Conservation (phyloP, 352 stramenopile genomes). For the Thraustotheca clavata region DNA sequence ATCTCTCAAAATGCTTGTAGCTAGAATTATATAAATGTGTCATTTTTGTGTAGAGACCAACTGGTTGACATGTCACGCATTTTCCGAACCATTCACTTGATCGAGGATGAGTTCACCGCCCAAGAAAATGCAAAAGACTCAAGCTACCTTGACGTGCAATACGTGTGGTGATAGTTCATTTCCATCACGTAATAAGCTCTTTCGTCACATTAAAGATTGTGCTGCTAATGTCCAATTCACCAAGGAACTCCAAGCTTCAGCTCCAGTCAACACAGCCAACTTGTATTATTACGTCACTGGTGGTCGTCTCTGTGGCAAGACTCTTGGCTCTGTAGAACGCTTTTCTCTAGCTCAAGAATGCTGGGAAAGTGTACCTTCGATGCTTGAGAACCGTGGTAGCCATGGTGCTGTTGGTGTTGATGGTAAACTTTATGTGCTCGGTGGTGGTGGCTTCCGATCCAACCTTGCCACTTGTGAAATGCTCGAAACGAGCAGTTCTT, state of each 20-base stretch:
- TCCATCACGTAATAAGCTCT: conserved; percentile 17
- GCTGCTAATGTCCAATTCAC: background rate
- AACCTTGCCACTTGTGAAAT: conserved; percentile 20
- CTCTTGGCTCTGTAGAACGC: conserved; percentile 20
- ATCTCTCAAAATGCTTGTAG: too few species aligned
- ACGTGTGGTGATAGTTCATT: conserved; percentile 17
- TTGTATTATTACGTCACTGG: conserved; percentile 24
- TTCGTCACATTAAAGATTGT: conserved; percentile 20
- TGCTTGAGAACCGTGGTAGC: conserved; percentile 23
- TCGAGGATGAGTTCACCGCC: background rate
- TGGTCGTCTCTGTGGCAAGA: conserved; percentile 21
- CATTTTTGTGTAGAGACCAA: too few species aligned
- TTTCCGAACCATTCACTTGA: too few species aligned
- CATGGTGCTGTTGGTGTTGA: conserved; percentile 19
- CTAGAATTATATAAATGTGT: too few species aligned
- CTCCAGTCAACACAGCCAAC: background rate
- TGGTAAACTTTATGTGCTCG: conserved; percentile 15
- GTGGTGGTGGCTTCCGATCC: conserved; percentile 23
- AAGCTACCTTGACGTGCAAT: background rate
- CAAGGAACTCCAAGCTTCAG: background rate
- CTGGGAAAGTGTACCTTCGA: conserved; percentile 17
- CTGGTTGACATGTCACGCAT: too few species aligned
- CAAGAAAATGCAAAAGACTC: background rate
- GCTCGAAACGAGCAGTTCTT: background rate
- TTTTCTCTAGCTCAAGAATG: conserved; percentile 6